A percentile compares a stretch with the other conserved stretches of the same genome.
Evolutionary conservation across 805 yeast genomes (phyloP).

Genomic region (Maudiozyma barnettii): DNA sequence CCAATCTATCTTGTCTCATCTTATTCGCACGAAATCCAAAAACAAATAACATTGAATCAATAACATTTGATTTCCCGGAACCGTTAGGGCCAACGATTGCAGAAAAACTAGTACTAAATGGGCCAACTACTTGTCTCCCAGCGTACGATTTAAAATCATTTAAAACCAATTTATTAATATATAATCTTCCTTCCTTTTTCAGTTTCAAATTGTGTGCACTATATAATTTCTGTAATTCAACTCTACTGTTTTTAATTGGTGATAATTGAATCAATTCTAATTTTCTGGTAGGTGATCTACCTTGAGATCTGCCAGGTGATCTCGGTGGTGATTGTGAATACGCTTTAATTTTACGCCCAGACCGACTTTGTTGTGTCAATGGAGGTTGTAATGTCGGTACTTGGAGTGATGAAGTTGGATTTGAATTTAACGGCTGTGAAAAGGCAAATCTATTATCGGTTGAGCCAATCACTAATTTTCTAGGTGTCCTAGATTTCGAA

Average conservation of each 20-base stretch:
- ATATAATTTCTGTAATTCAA: conserved; percentile 23
- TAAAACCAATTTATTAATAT: conserved; percentile 62
- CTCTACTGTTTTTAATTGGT: conserved; percentile 30
- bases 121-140: conserved; percentile 87
- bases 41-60: conserved; percentile 90
- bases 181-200: conserved; percentile 47
- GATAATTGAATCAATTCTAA: conserved; percentile 36
- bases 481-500: conserved; percentile 15
- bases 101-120: conserved; percentile 85
- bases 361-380: conserved; percentile 16
- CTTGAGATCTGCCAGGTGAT: conserved; percentile 28
- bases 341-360: conserved; percentile 27
- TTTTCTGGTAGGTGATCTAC: conserved; percentile 32
- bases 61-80: conserved; percentile 94
- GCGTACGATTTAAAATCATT: conserved; percentile 93
- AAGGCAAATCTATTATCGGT: conserved; percentile 15
- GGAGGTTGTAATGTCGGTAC: conserved; percentile 28
- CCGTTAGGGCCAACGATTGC: conserved; percentile 99
- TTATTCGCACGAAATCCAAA: conserved; percentile 95
- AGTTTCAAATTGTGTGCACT: conserved; percentile 21
- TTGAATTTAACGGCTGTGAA: conserved; percentile 18
- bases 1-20: conserved; percentile 92
- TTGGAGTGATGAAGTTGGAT: conserved; percentile 13
- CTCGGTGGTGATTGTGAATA: conserved; percentile 25
- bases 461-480: conserved; percentile 20